phyloP scores from a whole-genome alignment of 1,139 yeast species.

The Suhomyces yuchorum region DNA sequence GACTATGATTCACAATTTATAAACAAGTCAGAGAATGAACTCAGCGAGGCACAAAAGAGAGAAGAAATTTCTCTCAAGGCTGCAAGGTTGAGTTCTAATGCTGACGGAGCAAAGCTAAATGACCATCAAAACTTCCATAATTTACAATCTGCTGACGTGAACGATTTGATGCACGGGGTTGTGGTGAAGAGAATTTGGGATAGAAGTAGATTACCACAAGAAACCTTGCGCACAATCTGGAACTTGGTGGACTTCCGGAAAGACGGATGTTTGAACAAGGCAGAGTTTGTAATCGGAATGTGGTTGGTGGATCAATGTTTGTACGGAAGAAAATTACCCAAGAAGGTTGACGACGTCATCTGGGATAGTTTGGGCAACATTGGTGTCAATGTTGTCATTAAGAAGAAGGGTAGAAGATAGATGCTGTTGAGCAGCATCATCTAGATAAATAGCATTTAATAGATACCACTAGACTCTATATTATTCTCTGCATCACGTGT shows the following conservation, averaged over 20 bases:
- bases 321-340: conserved; percentile 90
- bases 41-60: conserved; percentile 3
- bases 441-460: conserved; percentile 1
- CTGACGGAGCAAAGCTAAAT: conserved; percentile 17
- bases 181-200: conserved; percentile 81
- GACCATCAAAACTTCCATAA: conserved; percentile 37
- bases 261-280: conserved; percentile 78
- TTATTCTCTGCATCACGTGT: too few relatives aligned
- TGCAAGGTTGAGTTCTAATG: conserved; percentile 34
- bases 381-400: conserved; percentile 44
- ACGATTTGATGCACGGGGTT: conserved; percentile 57
- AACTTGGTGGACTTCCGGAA: conserved; percentile 71
- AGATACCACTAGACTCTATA: neutral
- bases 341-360: conserved; percentile 53
- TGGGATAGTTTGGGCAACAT: conserved; percentile 68
- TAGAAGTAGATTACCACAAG: conserved; percentile 69
- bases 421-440: neutral
- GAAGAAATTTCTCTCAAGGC: conserved; percentile 32
- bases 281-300: conserved; percentile 88
- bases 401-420: conserved; percentile 34
- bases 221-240: conserved; percentile 71
- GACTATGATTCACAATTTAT: conserved; percentile 22
- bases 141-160: conserved; percentile 32
- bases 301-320: conserved; percentile 95
- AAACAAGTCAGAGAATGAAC: conserved; percentile 17